Percentiles rank a stretch among this genome's conserved stretches.
Evolutionary conservation across 257 asterid genomes (phyloP).

Genomic region (Nyctanthes arbortristis): DNA sequence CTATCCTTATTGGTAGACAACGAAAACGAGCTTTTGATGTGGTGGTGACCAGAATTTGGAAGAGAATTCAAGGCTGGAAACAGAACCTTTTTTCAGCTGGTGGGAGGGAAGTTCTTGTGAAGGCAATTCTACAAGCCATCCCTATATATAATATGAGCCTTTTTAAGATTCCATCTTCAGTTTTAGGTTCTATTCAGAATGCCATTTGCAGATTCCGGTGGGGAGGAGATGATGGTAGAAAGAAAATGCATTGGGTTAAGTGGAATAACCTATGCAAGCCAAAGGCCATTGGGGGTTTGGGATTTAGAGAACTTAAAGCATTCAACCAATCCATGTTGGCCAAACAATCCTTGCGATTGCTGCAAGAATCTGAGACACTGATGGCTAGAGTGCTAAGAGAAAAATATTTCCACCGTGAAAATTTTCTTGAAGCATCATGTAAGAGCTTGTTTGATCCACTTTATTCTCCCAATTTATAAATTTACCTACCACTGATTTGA

Average conservation of each 20-base stretch:
- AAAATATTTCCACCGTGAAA: no score
- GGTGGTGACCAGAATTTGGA: background rate
- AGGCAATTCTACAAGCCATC: background rate
- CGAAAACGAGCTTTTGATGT: background rate
- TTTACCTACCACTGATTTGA: no score
- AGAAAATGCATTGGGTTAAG: background rate
- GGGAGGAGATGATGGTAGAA: background rate
- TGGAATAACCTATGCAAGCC: background rate
- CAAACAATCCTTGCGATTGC: background rate
- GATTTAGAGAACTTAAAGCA: background rate
- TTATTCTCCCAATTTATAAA: no score
- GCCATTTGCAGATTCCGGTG: background rate
- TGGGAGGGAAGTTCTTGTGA: background rate
- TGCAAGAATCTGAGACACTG: background rate
- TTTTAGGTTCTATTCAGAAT: background rate
- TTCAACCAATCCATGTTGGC: background rate
- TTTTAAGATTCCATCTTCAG: background rate
- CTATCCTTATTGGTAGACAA: background rate
- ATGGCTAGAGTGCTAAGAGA: no score
- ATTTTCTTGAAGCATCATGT: background rate
- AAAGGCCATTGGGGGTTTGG: background rate
- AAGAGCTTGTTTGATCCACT: no score
- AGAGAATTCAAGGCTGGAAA: background rate
- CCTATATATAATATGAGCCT: background rate
- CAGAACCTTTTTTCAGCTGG: background rate